Evolutionary conservation across 148 eudicot genomes (phyloP).

Genomic region (Limonium bicolor): DNA sequence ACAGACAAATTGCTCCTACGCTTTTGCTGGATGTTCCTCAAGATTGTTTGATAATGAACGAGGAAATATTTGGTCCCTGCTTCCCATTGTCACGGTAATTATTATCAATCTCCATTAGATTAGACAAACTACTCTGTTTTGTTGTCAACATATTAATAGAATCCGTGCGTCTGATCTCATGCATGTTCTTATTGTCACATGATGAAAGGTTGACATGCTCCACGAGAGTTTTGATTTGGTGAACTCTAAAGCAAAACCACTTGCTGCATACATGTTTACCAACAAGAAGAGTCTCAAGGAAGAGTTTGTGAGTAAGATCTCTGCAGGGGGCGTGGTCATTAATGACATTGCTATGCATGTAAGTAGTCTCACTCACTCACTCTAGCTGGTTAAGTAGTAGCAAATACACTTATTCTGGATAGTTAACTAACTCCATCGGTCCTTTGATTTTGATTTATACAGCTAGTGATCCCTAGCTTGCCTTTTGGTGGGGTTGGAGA

Average conservation of each 20-base stretch:
- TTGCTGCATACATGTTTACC: conserved; percentile 55
- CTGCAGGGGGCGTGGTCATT: conserved; percentile 39
- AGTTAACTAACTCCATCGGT: background rate
- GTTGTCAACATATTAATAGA: background rate
- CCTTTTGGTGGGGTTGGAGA: conserved; percentile 93
- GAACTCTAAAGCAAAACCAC: conserved; percentile 42
- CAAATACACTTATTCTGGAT: no score
- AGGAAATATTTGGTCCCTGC: conserved; percentile 74
- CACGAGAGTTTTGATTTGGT: conserved; percentile 33
- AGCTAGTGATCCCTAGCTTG: conserved; percentile 39
- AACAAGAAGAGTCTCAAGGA: conserved; percentile 36
- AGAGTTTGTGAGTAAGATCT: conserved; percentile 24
- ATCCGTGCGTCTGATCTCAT: no score
- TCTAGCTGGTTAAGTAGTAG: no score
- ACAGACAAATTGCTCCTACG: conserved; percentile 54
- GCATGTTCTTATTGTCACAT: no score
- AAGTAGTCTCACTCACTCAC: conserved; percentile 4
- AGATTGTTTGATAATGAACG: conserved; percentile 48
- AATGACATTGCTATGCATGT: conserved; percentile 51
- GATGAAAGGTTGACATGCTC: conserved; percentile 26
- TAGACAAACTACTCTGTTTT: background rate
- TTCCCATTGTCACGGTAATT: conserved; percentile 50
- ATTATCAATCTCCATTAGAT: background rate
- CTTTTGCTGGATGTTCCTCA: conserved; percentile 44
- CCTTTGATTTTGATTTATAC: background rate